phyloP scores from a whole-genome alignment of 805 yeast genomes.

The Teunomyces gatunensis region DNA sequence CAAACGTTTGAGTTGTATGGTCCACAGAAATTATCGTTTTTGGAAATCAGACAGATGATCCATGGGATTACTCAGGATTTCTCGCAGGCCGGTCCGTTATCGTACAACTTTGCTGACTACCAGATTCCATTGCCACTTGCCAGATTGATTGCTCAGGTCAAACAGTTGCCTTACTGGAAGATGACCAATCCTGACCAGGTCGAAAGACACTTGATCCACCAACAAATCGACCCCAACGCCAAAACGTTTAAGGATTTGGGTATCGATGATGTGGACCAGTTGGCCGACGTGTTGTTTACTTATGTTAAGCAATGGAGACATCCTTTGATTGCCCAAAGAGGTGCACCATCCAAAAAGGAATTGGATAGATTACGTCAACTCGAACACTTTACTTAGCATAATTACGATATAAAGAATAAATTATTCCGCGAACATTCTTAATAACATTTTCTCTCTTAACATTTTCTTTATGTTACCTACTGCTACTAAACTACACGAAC shows the following conservation, averaged over 20 bases:
- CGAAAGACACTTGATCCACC: slow-evolving; percentile 70
- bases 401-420: not conserved
- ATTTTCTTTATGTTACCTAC: slow-evolving; percentile 2
- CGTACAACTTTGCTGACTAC: slow-evolving; percentile 43
- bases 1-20: slow-evolving; percentile 74
- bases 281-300: slow-evolving; percentile 46
- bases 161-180: slow-evolving; percentile 44
- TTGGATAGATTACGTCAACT: slow-evolving; percentile 42
- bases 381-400: slow-evolving; percentile 38
- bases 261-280: slow-evolving; percentile 39
- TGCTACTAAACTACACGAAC: slow-evolving; percentile 1
- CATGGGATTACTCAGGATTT: slow-evolving; percentile 56
- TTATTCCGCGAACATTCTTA: not conserved
- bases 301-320: slow-evolving; percentile 50
- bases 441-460: not conserved
- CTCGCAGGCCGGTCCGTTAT: slow-evolving; percentile 44
- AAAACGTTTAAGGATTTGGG: slow-evolving; percentile 70
- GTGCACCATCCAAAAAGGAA: slow-evolving; percentile 41
- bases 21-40: slow-evolving; percentile 57
- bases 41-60: slow-evolving; percentile 68
- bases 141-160: slow-evolving; percentile 43
- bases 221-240: slow-evolving; percentile 57
- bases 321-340: slow-evolving; percentile 46
- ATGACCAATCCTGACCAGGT: slow-evolving; percentile 68
- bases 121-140: slow-evolving; percentile 44